Base-by-base conservation (phyloP, 2,329 filamentous ascomycete species). In the Pezicula rhizophila region DNA sequence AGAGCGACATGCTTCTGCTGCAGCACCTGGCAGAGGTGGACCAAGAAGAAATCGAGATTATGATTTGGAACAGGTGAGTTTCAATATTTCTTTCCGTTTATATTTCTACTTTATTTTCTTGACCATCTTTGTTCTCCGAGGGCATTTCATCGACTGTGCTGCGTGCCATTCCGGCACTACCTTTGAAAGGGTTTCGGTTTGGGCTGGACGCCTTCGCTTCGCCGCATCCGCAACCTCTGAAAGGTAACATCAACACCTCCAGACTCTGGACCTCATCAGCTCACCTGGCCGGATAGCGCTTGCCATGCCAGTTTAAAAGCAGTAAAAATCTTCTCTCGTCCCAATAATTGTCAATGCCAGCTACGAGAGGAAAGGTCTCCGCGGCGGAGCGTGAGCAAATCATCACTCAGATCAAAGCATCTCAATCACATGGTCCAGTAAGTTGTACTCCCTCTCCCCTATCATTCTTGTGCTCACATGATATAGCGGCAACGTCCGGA, bases 51-150 rank as follows among this genome's bases (percentile, higher is more conserved):
- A 83, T 52, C 80, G 89, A 52, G 89, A 95, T 61, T 88, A 84
- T 66, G 89, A 95, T 53, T 77, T 93, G 46, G 89, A 95, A 65
- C 85, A 84, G 75, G 88, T 90, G 65, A 77, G 79, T 77, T n/a
- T 17, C 31, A 33, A n/a, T 39, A 31, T 43, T 46, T 37, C 41
- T 62, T 40, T 52, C 53, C 25, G 46, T 52, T 52, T 54, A 56
- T 49, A 42, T 35, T 50, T 49, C 33, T 6, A 37, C 57, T 54
- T 25, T 48, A 46, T 15, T 20, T 31, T 8, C 11, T 28, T 17
- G 18, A 4, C 17, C 38, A 15, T 40, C 38, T 40, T 17, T 14
- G 15, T 7, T 12, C 38, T 15, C 17, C 17, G 12, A 20, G 23
- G 23, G n/a, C 8, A 40, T 11, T 40, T 18, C 17, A 40, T 40